A percentile compares a stretch with the other conserved stretches of the same genome.
Evolutionary conservation across 306 rosid species (phyloP).

Genomic region (Prunus mume): DNA sequence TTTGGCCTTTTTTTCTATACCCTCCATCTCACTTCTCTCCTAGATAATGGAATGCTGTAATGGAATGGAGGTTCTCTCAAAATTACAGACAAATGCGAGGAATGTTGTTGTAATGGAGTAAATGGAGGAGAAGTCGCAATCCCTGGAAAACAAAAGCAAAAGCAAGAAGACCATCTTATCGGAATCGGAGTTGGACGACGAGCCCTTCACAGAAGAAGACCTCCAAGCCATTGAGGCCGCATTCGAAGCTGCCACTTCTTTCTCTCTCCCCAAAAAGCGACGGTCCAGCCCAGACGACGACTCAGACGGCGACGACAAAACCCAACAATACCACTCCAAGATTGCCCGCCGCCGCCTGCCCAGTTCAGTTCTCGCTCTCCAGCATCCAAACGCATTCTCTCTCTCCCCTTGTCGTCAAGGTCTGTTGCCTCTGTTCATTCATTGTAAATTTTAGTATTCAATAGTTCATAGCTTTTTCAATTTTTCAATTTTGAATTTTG

Average conservation of each 20-base stretch:
- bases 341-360: conserved; percentile 54
- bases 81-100: neutral
- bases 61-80: neutral
- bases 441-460: neutral
- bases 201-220: conserved; percentile 63
- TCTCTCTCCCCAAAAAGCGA: conserved; percentile 34
- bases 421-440: conserved; percentile 1
- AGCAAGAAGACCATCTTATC: conserved; percentile 19
- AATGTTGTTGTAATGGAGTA: neutral
- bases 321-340: neutral
- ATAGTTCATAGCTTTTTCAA: neutral
- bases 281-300: neutral
- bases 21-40: no score
- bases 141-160: neutral
- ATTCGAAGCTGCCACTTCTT: conserved; percentile 33
- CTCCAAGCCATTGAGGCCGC: conserved; percentile 55
- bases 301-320: neutral
- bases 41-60: no score
- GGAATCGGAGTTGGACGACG: conserved; percentile 38
- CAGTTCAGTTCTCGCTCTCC: conserved; percentile 55
- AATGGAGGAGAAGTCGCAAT: conserved; percentile 18
- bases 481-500: neutral
- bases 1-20: no score
- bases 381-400: conserved; percentile 42
- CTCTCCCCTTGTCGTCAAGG: conserved; percentile 56